Evolutionary conservation across 2,329 filamentous ascomycete species (phyloP).

Genomic region (Blastomyces parvus): DNA sequence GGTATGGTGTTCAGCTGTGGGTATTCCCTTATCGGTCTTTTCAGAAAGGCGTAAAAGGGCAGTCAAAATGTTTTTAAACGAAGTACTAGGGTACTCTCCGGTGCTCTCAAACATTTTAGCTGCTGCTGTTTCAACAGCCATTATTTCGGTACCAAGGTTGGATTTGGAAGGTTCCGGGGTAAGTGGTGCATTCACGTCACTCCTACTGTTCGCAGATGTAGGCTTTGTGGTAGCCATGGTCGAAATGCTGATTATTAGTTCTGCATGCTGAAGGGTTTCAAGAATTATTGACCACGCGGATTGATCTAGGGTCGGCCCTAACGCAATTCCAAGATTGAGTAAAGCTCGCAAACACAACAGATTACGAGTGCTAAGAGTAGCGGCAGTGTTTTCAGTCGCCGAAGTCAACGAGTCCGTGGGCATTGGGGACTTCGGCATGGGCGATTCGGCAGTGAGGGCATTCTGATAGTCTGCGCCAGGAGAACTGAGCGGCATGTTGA

Average conservation of each 20-base stretch:
- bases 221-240: conserved; percentile 22
- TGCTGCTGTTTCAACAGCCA: conserved; percentile 80
- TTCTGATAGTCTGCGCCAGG: conserved; percentile 18
- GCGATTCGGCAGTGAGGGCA: conserved; percentile 21
- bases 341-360: conserved; percentile 81
- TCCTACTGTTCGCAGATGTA: conserved; percentile 20
- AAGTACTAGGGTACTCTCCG: conserved; percentile 72
- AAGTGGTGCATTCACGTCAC: conserved; percentile 20
- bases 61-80: conserved; percentile 67
- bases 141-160: conserved; percentile 70
- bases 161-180: conserved; percentile 41
- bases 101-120: conserved; percentile 85
- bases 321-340: conserved; percentile 87
- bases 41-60: conserved; percentile 64
- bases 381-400: conserved; percentile 34
- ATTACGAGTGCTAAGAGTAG: conserved; percentile 73
- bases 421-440: conserved; percentile 20
- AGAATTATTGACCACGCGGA: conserved; percentile 81
- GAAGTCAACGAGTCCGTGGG: conserved; percentile 22
- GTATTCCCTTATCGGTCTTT: conserved; percentile 35
- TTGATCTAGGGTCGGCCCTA: conserved; percentile 74
- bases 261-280: conserved; percentile 85
- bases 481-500: conserved; percentile 18
- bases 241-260: conserved; percentile 60
- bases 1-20: conserved; percentile 46